Conservation (phyloP, 345 rosid species). For the Pistacia atlantica region DNA sequence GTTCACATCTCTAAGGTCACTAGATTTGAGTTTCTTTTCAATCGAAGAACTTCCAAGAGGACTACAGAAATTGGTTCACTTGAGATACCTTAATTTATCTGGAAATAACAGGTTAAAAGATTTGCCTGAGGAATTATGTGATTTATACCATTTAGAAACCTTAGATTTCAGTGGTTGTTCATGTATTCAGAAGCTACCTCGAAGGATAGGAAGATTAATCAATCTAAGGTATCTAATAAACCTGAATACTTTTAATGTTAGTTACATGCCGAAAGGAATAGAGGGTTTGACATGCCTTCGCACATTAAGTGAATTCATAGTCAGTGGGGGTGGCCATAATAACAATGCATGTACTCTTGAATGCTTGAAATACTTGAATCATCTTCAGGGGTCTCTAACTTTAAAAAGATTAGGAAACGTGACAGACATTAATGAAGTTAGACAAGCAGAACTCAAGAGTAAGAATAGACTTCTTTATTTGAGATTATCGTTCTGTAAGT, state of each 20-base stretch:
- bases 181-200: neutral
- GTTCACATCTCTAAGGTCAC: neutral
- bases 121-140: neutral
- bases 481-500: neutral
- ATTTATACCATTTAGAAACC: neutral
- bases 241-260: fast-evolving
- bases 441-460: neutral
- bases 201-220: neutral
- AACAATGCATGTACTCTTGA: neutral
- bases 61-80: neutral
- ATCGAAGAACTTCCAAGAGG: neutral
- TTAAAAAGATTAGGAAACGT: neutral
- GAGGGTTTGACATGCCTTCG: neutral
- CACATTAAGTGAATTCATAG: neutral
- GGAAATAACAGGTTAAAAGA: neutral
- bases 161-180: neutral
- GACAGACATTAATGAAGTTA: neutral
- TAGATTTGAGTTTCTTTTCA: neutral
- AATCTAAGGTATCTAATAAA: neutral
- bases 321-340: neutral
- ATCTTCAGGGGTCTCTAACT: neutral
- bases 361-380: neutral
- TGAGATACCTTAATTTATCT: neutral
- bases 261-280: slow-evolving; percentile 5
- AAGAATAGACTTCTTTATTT: slow-evolving; percentile 13